Base-by-base conservation (phyloP, 2,329 filamentous ascomycete genomes). In the Neofusicoccum kwambonambiense region DNA sequence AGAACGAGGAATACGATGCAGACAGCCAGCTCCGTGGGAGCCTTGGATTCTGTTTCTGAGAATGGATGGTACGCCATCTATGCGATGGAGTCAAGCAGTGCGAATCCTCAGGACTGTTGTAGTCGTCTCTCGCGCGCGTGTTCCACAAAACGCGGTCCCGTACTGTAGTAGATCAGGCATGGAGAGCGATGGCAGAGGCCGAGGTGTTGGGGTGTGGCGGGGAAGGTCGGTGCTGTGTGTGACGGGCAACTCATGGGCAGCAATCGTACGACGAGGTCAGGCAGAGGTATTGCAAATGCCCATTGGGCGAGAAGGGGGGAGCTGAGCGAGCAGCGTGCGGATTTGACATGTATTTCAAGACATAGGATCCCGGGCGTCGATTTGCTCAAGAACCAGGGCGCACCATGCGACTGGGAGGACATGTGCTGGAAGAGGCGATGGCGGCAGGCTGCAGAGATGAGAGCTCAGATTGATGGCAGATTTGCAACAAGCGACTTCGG, bases 1-100 rank as follows among this genome's bases (percentile, higher is more conserved):
- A 77, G 60, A 2, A 67, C 66, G 22, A 81, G 68, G 62, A 78
- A 79, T n/a, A 69, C 70, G 45, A 77, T 74, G 1, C 52, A 58
- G 19, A 77, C 69, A 3, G 68, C 69, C 52, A 70, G 37, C 31
- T 72, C 63, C 31, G 70, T 69, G 45, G 70, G 62, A 17, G 71
- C 71, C 7, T 71, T 70, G 17, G 57, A 64, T 8, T 69, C 61
- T 12, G 75, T 37, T 34, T 64, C 52, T 6, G 62, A 58, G 35
- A 64, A 51, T 5, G 52, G 52, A 27, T 50, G 62, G 12, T 58
- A 64, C 6, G 52, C 54, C 54, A 58, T 58, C 39, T 58, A 42
- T 42, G 37, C 52, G 35, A 4, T 39, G 50, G 50, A 17, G 22
- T 27, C 31, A 12, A 31, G 37, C 37, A 42, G 13, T 42, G 37